Evolutionary conservation across 352 stramenopile species (phyloP).

Genomic region (Globisporangium alternatum): DNA sequence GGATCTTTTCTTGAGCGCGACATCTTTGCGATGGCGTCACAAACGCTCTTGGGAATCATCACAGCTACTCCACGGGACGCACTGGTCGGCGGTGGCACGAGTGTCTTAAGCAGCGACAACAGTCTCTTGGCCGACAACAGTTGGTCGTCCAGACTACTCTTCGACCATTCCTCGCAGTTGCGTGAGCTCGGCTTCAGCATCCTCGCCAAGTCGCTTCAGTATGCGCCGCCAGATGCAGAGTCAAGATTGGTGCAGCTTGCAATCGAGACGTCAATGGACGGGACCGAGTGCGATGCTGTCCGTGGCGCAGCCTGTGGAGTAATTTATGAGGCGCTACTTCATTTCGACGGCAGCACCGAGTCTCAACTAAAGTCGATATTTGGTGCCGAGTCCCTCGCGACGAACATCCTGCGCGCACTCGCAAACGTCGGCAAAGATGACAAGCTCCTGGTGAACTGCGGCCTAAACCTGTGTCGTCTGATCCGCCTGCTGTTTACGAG

Average conservation of each 20-base stretch:
- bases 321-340: slow-evolving; percentile 30
- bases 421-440: slow-evolving; percentile 24
- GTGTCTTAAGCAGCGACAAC: slow-evolving; percentile 34
- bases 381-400: slow-evolving; percentile 21
- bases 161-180: slow-evolving; percentile 49
- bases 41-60: slow-evolving; percentile 40
- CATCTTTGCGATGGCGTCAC: slow-evolving; percentile 31
- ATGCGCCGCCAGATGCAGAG: not conserved
- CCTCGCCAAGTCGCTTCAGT: slow-evolving; percentile 12
- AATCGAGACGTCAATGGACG: slow-evolving; percentile 44
- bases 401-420: slow-evolving; percentile 22
- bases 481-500: slow-evolving; percentile 31
- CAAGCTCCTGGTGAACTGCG: slow-evolving; percentile 26
- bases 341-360: slow-evolving; percentile 14
- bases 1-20: slow-evolving; percentile 50
- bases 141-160: slow-evolving; percentile 55
- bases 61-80: slow-evolving; percentile 20
- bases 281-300: slow-evolving; percentile 51
- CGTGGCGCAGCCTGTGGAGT: slow-evolving; percentile 37
- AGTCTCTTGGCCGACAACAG: slow-evolving; percentile 34
- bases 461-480: slow-evolving; percentile 26
- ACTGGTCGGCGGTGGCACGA: slow-evolving; percentile 19
- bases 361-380: slow-evolving; percentile 20
- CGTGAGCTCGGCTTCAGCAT: slow-evolving; percentile 45
- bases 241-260: slow-evolving; percentile 37